These are phyloP conservation scores for Penicillium brasilianum DNA, from an alignment of 2,329 filamentous ascomycete genomes.

Conservation along the genomic window DNA sequence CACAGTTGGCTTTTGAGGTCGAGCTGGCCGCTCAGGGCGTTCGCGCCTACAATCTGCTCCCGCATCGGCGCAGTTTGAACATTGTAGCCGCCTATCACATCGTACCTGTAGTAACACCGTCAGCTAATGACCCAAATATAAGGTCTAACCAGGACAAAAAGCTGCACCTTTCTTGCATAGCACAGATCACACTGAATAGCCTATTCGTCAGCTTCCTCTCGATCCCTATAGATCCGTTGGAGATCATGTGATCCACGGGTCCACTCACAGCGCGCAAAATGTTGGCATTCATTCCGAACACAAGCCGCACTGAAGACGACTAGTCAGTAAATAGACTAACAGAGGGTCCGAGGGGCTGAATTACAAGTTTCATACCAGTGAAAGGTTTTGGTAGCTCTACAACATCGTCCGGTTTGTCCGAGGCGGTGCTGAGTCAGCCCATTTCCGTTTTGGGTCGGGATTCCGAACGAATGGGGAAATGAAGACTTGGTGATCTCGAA, in stretches of 20 bases:
- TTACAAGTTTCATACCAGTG: not conserved
- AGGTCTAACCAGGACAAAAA: not conserved
- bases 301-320: not conserved
- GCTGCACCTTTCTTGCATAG: constrained; percentile 32
- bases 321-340: not conserved
- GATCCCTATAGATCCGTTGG: not conserved
- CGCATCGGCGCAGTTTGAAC: constrained; percentile 34
- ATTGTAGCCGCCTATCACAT: constrained; percentile 31
- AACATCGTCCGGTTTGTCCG: not conserved
- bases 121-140: not conserved
- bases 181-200: constrained; percentile 32
- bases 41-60: constrained; percentile 29
- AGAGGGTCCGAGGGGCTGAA: not conserved
- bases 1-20: constrained; percentile 19
- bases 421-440: constrained; percentile 4
- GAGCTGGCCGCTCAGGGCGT: constrained; percentile 21
- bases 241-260: constrained; percentile 1
- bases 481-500: not conserved
- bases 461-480: constrained; percentile 14
- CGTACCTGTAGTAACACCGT: constrained; percentile 12
- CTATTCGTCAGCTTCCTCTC: not conserved
- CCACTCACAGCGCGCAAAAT: constrained; percentile 26
- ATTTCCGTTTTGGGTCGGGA: constrained; percentile 20
- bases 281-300: constrained; percentile 17
- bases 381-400: not conserved